A percentile compares a stretch with the other conserved stretches of the same genome.
Evolutionary conservation across 176 grass and related monocot species (phyloP).

Genomic region (Urochloa ruziziensis): DNA sequence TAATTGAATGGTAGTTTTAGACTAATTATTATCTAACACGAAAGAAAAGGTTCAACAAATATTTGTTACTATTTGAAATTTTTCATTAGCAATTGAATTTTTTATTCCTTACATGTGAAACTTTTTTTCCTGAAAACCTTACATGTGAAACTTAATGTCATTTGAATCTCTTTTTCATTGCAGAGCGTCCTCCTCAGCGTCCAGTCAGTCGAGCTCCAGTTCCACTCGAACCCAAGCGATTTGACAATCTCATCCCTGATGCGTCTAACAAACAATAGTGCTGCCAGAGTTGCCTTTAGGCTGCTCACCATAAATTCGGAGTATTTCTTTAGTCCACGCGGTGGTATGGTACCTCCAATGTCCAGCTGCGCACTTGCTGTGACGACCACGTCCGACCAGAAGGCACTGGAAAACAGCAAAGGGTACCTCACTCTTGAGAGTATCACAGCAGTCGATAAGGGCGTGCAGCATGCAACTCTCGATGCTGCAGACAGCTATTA

Average conservation of each 20-base stretch:
- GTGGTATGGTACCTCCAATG: not conserved
- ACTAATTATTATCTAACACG: too few species aligned
- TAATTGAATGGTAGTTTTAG: too few species aligned
- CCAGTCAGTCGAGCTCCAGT: conserved; percentile 6
- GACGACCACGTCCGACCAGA: not conserved
- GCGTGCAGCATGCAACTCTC: not conserved
- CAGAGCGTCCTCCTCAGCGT: not conserved
- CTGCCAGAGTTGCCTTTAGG: not conserved
- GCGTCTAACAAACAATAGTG: not conserved
- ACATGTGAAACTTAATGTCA: not conserved
- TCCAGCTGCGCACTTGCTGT: not conserved
- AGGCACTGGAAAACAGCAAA: not conserved
- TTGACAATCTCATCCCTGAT: not conserved
- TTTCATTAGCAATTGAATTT: too few species aligned
- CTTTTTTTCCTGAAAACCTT: too few species aligned
- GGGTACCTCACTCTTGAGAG: not conserved
- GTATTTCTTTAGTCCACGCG: not conserved
- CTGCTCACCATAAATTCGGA: not conserved
- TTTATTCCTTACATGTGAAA: too few species aligned
- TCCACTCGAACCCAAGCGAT: not conserved
- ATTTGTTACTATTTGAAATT: too few species aligned
- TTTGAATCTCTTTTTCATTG: not conserved
- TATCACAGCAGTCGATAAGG: not conserved
- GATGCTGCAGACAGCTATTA: not conserved
- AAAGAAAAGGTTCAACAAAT: too few species aligned